Base-by-base conservation (phyloP, 1,284 basidiomycete species). In the Ganoderma sinense region DNA sequence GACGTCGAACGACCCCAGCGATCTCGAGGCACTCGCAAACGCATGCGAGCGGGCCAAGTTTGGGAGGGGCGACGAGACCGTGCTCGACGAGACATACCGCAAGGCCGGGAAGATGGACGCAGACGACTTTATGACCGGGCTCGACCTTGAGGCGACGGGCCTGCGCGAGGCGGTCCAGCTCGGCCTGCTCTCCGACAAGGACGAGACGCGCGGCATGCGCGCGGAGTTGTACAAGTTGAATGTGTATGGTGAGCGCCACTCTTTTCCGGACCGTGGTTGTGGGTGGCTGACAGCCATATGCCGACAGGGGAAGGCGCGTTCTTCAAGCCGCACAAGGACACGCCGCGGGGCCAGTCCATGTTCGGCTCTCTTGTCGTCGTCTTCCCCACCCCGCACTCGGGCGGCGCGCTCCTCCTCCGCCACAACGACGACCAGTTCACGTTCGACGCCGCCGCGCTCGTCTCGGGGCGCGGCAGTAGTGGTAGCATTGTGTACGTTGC, bases 311-410 rank as follows among this genome's bases (percentile, higher is more conserved):
- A 70, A 16, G 83, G 78, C 11, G 78, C 80, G 0, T 85, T 84
- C 73, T 85, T 84, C 79, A 84, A 84, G 63, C 66, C 82, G 0
- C 84, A 84, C 74, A 77, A 81, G 62, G 84, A 85, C 68, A 85
- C 83, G 0, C 84, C 83, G 7, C 80, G 79, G 4, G 74, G 75
- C 1, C 11, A 33, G 2, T 10, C 55, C n/a, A 71, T 71, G 72
- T 71, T 86, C 60, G 84, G 81, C 10, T 85, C 84, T 3, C 81
- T 86, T 11, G 81, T 86, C n/a, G 59, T 85, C 59, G 43, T 84
- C 23, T 80, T 80, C 69, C 82, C 82, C 13, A 83, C 83, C 0
- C 39, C 73, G 0, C 83, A 86, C 62, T 75, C 81, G 70, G 84
- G 85, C 7, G 84, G 84, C 5, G 64, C 73, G 6, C 76, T 87